Evolutionary conservation across 23 red algal species (phyloP).

Genomic region (Gracilaria domingensis): DNA sequence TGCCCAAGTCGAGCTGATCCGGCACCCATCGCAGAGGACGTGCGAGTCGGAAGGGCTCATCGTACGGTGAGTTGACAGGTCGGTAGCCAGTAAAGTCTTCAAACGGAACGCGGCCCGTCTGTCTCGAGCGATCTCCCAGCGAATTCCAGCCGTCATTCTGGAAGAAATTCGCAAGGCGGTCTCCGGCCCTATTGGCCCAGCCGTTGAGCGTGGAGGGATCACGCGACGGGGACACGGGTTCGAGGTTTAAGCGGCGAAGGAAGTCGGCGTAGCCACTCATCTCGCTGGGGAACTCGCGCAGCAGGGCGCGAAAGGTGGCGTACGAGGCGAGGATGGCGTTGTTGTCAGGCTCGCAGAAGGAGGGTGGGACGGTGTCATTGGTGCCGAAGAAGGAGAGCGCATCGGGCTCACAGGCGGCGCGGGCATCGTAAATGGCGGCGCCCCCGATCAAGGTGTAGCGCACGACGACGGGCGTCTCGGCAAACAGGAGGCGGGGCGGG

Average conservation of each 20-base stretch:
- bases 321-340: slow-evolving; percentile 40
- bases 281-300: slow-evolving; percentile 39
- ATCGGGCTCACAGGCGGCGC: slow-evolving; percentile 37
- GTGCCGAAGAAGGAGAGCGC: slow-evolving; percentile 65
- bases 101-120: slow-evolving; percentile 19
- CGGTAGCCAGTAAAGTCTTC: slow-evolving; percentile 40
- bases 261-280: slow-evolving; percentile 20
- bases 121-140: slow-evolving; percentile 32
- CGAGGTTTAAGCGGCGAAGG: background rate
- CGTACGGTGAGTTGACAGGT: slow-evolving; percentile 28
- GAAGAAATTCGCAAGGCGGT: slow-evolving; percentile 29
- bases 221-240: background rate
- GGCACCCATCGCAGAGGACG: slow-evolving; percentile 56
- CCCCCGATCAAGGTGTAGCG: slow-evolving; percentile 31
- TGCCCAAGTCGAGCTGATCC: slow-evolving; percentile 1
- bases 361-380: slow-evolving; percentile 43
- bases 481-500: slow-evolving; percentile 16
- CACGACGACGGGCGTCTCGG: slow-evolving; percentile 57
- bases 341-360: slow-evolving; percentile 34
- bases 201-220: slow-evolving; percentile 42
- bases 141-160: slow-evolving; percentile 66
- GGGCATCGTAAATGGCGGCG: slow-evolving; percentile 39
- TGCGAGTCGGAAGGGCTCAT: background rate
- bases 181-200: slow-evolving; percentile 32
- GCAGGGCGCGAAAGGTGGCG: slow-evolving; percentile 6